phyloP scores from a whole-genome alignment of 805 yeast genomes.

The Candida sakaeoensis region DNA sequence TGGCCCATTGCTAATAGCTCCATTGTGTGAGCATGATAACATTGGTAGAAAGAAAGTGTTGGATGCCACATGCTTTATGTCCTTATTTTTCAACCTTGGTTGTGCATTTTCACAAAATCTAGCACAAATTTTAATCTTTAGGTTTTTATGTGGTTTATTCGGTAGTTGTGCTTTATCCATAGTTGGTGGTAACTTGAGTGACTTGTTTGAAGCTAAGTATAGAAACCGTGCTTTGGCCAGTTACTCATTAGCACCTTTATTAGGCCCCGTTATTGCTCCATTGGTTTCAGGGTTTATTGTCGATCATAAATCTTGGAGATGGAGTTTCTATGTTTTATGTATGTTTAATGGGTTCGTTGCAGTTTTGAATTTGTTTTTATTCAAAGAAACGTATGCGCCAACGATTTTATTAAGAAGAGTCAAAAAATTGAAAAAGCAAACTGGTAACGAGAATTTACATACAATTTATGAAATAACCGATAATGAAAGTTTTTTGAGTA shows the following conservation, averaged over 20 bases:
- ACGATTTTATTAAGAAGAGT: conserved; percentile 28
- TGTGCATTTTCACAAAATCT: conserved; percentile 34
- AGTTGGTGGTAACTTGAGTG: conserved; percentile 38
- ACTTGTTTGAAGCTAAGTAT: conserved; percentile 29
- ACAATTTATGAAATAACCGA: conserved; percentile 35
- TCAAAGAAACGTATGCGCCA: conserved; percentile 36
- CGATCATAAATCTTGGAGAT: conserved; percentile 29
- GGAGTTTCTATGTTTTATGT: conserved; percentile 33
- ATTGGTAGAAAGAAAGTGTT: conserved; percentile 34
- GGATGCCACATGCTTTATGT: conserved; percentile 31
- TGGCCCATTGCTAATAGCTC: conserved; percentile 38
- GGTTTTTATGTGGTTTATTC: conserved; percentile 36
- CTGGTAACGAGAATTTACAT: conserved; percentile 35
- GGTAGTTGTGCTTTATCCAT: conserved; percentile 38
- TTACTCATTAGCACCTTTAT: conserved; percentile 32
- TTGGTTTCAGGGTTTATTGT: conserved; percentile 35
- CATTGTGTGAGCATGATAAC: conserved; percentile 34
- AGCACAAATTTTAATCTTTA: conserved; percentile 28
- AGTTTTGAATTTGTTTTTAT: conserved; percentile 25
- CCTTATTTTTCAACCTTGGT: conserved; percentile 31
- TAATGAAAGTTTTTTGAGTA: conserved; percentile 21
- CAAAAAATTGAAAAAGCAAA: conserved; percentile 22
- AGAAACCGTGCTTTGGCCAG: conserved; percentile 35
- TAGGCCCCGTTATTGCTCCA: conserved; percentile 39
- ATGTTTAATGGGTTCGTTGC: conserved; percentile 35